These are phyloP conservation scores for Chrysophaeum taylorii DNA, from an alignment of 352 stramenopile genomes.

Conservation along the genomic window DNA sequence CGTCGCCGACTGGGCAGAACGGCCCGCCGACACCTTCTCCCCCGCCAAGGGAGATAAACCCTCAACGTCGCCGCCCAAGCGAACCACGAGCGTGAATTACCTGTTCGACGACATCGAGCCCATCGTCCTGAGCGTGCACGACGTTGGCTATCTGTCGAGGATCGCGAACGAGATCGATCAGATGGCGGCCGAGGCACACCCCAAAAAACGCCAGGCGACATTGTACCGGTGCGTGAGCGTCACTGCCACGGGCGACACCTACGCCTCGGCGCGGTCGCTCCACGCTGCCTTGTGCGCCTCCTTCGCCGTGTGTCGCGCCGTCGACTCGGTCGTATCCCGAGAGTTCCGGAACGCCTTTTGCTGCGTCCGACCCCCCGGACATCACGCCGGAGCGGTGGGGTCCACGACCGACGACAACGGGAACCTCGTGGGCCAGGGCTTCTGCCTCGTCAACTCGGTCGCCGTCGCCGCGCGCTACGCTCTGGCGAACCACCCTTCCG, in stretches of 20 bases:
- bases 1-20: not conserved
- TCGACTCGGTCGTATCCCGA: constrained; percentile 68
- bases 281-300: not conserved
- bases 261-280: not conserved
- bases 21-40: not conserved
- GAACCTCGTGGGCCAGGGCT: constrained; percentile 72
- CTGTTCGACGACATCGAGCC: constrained; percentile 9
- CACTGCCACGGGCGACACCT: not conserved
- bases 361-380: constrained; percentile 83
- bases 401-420: constrained; percentile 50
- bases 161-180: not conserved
- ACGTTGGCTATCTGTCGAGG: not conserved
- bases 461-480: constrained; percentile 89
- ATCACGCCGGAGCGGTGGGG: constrained; percentile 74
- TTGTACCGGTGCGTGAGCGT: not conserved
- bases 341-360: constrained; percentile 88
- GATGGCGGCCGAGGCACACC: not conserved
- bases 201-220: not conserved
- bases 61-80: not conserved
- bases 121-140: constrained; percentile 3
- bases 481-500: constrained; percentile 60
- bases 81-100: not conserved
- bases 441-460: constrained; percentile 95
- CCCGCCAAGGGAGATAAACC: not conserved
- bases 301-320: constrained; percentile 1